Conservation (phyloP, 2,329 filamentous ascomycete genomes). For the Xylariaceae sp. region DNA sequence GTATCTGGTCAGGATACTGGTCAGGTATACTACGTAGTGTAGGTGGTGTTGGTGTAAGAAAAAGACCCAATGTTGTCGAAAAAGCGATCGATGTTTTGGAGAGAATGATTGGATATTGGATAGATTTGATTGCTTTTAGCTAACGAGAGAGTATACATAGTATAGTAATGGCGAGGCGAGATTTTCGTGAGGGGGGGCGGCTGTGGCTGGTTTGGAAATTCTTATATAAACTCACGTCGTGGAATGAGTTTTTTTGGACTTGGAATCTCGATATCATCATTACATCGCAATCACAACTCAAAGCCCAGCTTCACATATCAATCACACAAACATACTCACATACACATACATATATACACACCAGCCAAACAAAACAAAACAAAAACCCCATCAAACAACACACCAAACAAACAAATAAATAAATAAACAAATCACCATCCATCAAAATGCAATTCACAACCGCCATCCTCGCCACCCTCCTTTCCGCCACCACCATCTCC, state of each 20-base stretch:
- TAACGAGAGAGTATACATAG: too few relatives aligned
- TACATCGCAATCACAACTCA: too few relatives aligned
- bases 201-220: neutral
- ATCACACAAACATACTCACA: neutral
- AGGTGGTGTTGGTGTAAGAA: too few relatives aligned
- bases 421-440: neutral
- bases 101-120: too few relatives aligned
- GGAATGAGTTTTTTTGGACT: neutral
- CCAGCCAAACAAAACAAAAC: slow-evolving; percentile 2
- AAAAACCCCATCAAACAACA: neutral
- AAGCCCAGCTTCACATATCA: neutral
- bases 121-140: too few relatives aligned
- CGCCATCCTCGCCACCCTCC: slow-evolving; percentile 25
- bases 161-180: too few relatives aligned
- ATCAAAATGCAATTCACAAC: slow-evolving; percentile 35
- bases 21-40: too few relatives aligned
- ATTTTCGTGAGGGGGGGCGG: too few relatives aligned
- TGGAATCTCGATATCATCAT: slow-evolving; percentile 12
- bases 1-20: too few relatives aligned
- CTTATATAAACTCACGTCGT: slow-evolving; percentile 12
- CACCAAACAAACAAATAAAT: neutral
- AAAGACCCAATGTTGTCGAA: too few relatives aligned
- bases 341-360: neutral
- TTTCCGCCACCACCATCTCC: slow-evolving; percentile 25
- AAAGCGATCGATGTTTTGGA: too few relatives aligned